Percentiles rank a stretch among this genome's conserved stretches.
phyloP scores from a whole-genome alignment of 805 yeast genomes.

The Candida sakaeoensis region DNA sequence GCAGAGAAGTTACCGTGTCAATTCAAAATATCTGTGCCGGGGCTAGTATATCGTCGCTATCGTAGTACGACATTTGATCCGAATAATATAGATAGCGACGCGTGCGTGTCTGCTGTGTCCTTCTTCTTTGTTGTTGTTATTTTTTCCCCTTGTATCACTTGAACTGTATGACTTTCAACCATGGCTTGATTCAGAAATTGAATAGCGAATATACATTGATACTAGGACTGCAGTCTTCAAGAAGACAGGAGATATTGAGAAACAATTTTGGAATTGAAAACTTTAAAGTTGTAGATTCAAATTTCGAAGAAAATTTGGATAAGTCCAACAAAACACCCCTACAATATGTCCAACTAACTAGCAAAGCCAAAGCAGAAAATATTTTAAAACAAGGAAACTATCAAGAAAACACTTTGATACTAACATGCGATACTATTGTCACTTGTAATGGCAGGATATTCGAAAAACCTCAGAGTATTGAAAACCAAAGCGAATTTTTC shows the following conservation, averaged over 20 bases:
- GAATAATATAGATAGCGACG: no score
- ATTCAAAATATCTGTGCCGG: no score
- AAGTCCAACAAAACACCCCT: constrained; percentile 46
- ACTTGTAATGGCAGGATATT: constrained; percentile 55
- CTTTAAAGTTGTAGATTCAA: constrained; percentile 51
- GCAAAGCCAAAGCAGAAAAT: constrained; percentile 61
- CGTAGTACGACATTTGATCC: no score
- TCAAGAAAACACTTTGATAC: constrained; percentile 15
- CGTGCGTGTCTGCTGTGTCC: no score
- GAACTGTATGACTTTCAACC: constrained; percentile 2
- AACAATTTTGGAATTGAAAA: constrained; percentile 50
- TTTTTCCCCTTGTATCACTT: no score
- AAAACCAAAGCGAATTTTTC: constrained; percentile 28
- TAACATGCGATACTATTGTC: constrained; percentile 80
- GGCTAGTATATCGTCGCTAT: no score
- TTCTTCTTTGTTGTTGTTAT: no score
- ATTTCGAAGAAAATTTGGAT: constrained; percentile 72
- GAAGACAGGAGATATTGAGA: constrained; percentile 67
- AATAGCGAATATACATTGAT: constrained; percentile 33
- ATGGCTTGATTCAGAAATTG: constrained; percentile 1
- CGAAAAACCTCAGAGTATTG: constrained; percentile 65
- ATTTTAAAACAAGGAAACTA: constrained; percentile 43
- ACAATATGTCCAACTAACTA: constrained; percentile 66
- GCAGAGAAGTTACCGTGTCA: no score
- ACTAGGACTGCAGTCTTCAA: constrained; percentile 82